These are phyloP conservation scores for Colletotrichum lupini DNA, from an alignment of 2,329 filamentous ascomycete genomes.

Conservation along the genomic window DNA sequence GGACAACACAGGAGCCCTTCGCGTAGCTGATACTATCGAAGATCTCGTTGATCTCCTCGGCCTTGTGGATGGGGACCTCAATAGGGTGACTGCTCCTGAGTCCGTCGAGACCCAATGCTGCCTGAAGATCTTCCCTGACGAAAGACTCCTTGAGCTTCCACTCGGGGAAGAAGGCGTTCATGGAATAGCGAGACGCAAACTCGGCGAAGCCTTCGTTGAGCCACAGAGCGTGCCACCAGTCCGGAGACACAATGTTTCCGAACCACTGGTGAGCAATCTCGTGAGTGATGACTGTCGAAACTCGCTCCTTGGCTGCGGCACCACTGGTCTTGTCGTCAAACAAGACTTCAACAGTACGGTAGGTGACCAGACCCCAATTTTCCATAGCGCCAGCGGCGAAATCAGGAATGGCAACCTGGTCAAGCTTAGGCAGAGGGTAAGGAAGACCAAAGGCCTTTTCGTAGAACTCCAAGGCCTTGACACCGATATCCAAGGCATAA, in stretches of 20 bases:
- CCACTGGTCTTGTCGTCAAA: conserved; percentile 93
- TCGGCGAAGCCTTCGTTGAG: conserved; percentile 90
- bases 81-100: conserved; percentile 95
- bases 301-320: conserved; percentile 89
- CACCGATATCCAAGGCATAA: conserved; percentile 91
- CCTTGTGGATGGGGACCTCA: conserved; percentile 94
- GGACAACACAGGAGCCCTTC: conserved; percentile 93
- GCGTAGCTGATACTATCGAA: conserved; percentile 98
- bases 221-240: conserved; percentile 98
- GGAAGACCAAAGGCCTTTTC: conserved; percentile 91
- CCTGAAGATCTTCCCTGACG: conserved; percentile 91
- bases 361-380: conserved; percentile 97
- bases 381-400: conserved; percentile 93
- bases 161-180: conserved; percentile 94
- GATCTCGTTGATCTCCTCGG: conserved; percentile 97
- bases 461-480: conserved; percentile 91
- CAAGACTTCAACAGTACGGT: conserved; percentile 90
- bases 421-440: conserved; percentile 93
- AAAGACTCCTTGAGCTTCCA: conserved; percentile 99
- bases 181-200: conserved; percentile 70
- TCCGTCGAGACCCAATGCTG: conserved; percentile 88
- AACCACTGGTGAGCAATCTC: conserved; percentile 99
- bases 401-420: conserved; percentile 95
- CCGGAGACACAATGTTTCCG: conserved; percentile 96
- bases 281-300: conserved; percentile 96